A percentile compares a stretch with the other conserved stretches of the same genome.
Evolutionary conservation across 2,329 filamentous ascomycete genomes (phyloP).

Genomic region (Acrocalymma vagum): DNA sequence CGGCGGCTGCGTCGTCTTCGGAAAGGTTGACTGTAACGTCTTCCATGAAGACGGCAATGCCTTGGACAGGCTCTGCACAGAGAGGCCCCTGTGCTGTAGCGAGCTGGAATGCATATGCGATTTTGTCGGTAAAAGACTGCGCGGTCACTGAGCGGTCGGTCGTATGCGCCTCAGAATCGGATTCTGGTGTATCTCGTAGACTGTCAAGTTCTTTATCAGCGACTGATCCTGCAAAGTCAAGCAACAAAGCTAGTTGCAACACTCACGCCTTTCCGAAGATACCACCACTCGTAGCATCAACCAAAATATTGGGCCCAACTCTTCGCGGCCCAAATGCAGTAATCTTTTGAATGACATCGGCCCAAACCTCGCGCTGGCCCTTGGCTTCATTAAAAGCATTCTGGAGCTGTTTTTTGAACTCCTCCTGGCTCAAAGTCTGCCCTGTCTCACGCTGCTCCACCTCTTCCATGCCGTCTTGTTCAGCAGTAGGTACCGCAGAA

Average conservation of each 20-base stretch:
- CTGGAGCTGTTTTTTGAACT: conserved; percentile 79
- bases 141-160: conserved; percentile 56
- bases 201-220: too few relatives aligned
- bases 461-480: conserved; percentile 55
- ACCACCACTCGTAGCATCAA: conserved; percentile 79
- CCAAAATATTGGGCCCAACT: conserved; percentile 85
- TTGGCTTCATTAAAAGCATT: conserved; percentile 75
- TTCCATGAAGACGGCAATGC: conserved; percentile 90
- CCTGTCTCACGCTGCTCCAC: conserved; percentile 64
- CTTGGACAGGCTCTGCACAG: conserved; percentile 92
- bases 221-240: too few relatives aligned
- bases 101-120: conserved; percentile 93
- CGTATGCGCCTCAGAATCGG: conserved; percentile 29
- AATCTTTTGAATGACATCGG: conserved; percentile 78
- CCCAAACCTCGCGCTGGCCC: conserved; percentile 79
- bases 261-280: conserved; percentile 77
- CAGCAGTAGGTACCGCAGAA: conserved; percentile 58
- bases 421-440: conserved; percentile 72
- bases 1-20: conserved; percentile 62
- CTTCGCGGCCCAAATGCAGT: conserved; percentile 88
- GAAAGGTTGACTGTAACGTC: conserved; percentile 71
- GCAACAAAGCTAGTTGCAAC: too few relatives aligned
- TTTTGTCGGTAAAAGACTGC: conserved; percentile 85
- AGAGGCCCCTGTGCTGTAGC: conserved; percentile 88
- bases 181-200: conserved; percentile 47